Evolutionary conservation across 805 yeast species (phyloP).

Genomic region (Hyphopichia homilentoma): DNA sequence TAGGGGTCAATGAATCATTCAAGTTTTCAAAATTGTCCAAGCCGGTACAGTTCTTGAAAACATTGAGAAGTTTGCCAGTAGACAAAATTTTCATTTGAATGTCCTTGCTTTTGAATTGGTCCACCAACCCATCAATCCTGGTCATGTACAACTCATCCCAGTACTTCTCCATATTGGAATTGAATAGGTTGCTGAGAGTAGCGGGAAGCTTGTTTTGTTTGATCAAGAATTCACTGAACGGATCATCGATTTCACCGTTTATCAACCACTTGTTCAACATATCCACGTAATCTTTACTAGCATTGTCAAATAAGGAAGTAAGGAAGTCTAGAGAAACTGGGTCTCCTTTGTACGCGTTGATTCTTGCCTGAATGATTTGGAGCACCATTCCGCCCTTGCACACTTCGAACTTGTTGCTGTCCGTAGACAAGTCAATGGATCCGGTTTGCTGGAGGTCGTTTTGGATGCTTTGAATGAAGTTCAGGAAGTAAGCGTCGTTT

Average conservation of each 20-base stretch:
- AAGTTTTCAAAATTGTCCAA: conserved; percentile 31
- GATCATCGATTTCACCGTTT: conserved; percentile 72
- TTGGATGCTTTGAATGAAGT: conserved; percentile 34
- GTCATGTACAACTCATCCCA: conserved; percentile 77
- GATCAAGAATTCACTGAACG: conserved; percentile 80
- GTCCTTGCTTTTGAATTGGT: conserved; percentile 52
- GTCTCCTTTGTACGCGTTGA: conserved; percentile 66
- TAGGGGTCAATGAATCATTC: conserved; percentile 23
- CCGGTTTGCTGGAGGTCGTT: conserved; percentile 42
- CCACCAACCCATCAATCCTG: conserved; percentile 69
- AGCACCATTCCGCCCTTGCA: conserved; percentile 81
- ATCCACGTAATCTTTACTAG: conserved; percentile 58
- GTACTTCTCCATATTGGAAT: conserved; percentile 50
- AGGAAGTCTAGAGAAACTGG: conserved; percentile 50
- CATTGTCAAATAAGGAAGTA: conserved; percentile 46
- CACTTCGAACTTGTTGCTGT: conserved; percentile 44
- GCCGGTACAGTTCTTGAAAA: conserved; percentile 59
- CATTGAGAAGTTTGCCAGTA: conserved; percentile 83
- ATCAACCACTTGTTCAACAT: conserved; percentile 81
- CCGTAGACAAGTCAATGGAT: conserved; percentile 48
- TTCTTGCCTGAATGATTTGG: conserved; percentile 54
- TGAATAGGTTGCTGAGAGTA: conserved; percentile 20
- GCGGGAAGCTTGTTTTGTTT: conserved; percentile 35
- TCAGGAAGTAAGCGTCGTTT: conserved; percentile 19
- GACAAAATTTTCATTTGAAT: conserved; percentile 63